Evolutionary conservation across 805 yeast genomes (phyloP).

Genomic region (Pichia insulana): DNA sequence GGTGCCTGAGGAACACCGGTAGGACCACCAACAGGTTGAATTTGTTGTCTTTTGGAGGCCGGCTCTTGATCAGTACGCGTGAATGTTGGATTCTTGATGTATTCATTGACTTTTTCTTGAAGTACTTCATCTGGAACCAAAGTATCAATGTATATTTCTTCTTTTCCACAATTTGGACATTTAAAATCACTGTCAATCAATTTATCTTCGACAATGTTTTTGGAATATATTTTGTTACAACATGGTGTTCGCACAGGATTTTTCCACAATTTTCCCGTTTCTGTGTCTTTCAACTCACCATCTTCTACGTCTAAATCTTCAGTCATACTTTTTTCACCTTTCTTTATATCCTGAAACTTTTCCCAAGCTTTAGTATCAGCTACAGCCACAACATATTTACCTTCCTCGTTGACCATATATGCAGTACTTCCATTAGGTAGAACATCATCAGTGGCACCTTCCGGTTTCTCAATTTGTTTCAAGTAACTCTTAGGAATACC

Average conservation of each 20-base stretch:
- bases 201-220: slow-evolving; percentile 52
- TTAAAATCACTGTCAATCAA: slow-evolving; percentile 77
- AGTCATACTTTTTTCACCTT: slow-evolving; percentile 12
- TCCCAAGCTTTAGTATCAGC: slow-evolving; percentile 93
- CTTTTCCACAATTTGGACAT: slow-evolving; percentile 78
- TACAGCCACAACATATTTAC: slow-evolving; percentile 91
- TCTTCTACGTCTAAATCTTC: slow-evolving; percentile 39
- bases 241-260: slow-evolving; percentile 82
- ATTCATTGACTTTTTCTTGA: slow-evolving; percentile 45
- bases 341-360: slow-evolving; percentile 65
- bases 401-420: slow-evolving; percentile 86
- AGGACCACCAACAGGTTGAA: slow-evolving; percentile 8
- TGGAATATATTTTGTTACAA: slow-evolving; percentile 44
- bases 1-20: not conserved
- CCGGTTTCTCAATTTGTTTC: slow-evolving; percentile 76
- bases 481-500: slow-evolving; percentile 95
- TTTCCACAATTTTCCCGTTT: slow-evolving; percentile 51
- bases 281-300: slow-evolving; percentile 60
- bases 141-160: slow-evolving; percentile 70
- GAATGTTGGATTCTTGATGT: slow-evolving; percentile 23
- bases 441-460: slow-evolving; percentile 42
- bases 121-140: slow-evolving; percentile 54
- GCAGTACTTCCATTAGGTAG: slow-evolving; percentile 30
- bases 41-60: slow-evolving; percentile 13
- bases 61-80: slow-evolving; percentile 8